phyloP scores from a whole-genome alignment of 768 basidiomycete genomes.

The Calocybe cyanea region DNA sequence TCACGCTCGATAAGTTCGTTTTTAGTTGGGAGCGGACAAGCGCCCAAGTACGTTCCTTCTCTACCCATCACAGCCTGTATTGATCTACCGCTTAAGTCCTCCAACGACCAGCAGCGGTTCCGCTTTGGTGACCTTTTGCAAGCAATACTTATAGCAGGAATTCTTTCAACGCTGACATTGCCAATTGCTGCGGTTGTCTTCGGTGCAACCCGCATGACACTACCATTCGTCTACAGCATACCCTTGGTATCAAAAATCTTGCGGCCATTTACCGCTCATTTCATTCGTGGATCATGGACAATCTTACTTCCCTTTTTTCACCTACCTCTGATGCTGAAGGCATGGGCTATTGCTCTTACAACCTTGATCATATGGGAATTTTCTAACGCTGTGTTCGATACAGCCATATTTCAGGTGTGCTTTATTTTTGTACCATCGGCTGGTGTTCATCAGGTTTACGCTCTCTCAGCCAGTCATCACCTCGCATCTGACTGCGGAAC shows the following conservation, averaged over 20 bases:
- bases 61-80: conserved; percentile 6
- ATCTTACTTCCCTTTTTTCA: conserved; percentile 46
- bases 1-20: conserved; percentile 60
- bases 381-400: conserved; percentile 56
- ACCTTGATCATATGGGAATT: conserved; percentile 64
- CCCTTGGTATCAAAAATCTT: conserved; percentile 49
- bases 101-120: conserved; percentile 10
- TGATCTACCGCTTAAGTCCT: conserved; percentile 9
- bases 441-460: background rate
- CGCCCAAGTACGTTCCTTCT: conserved; percentile 5
- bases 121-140: conserved; percentile 19
- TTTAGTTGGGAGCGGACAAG: conserved; percentile 34
- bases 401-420: conserved; percentile 52
- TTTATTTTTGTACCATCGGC: background rate
- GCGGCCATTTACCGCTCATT: conserved; percentile 63
- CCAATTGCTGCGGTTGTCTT: conserved; percentile 41
- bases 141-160: conserved; percentile 32
- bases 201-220: conserved; percentile 37
- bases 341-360: conserved; percentile 47
- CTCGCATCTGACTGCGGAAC: conserved; percentile 42
- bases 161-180: conserved; percentile 38
- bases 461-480: conserved; percentile 43
- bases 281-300: conserved; percentile 54
- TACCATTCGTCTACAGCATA: conserved; percentile 52
- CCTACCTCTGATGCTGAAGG: conserved; percentile 38